Evolutionary conservation across 148 eudicot genomes (phyloP).

Genomic region (Camellia granthamiana): DNA sequence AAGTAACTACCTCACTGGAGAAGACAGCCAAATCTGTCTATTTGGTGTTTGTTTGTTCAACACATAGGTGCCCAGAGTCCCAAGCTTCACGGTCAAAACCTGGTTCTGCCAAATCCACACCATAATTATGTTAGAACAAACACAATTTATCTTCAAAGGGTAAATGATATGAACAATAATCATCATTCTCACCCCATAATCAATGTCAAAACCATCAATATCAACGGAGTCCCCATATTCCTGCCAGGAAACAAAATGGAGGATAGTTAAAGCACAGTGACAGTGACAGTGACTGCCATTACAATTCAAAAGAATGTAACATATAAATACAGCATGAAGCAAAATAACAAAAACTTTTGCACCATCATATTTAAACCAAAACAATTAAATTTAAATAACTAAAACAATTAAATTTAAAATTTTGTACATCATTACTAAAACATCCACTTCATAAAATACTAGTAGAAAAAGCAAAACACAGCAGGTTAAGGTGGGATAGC

Average conservation of each 20-base stretch:
- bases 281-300: neutral
- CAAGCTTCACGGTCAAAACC: conserved; percentile 88
- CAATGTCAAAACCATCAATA: conserved; percentile 87
- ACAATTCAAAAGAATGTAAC: neutral
- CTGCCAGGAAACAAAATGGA: conserved; percentile 32
- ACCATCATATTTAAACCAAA: no score
- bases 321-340: neutral
- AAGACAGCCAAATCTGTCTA: conserved; percentile 92
- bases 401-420: neutral
- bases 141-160: neutral
- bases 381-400: neutral
- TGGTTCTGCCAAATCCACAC: conserved; percentile 54
- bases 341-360: neutral
- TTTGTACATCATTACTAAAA: neutral
- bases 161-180: neutral
- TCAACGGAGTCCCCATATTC: conserved; percentile 81
- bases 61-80: conserved; percentile 78
- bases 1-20: conserved; percentile 76
- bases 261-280: neutral
- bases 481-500: neutral
- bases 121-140: neutral
- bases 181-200: conserved; percentile 75
- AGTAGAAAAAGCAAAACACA: neutral
- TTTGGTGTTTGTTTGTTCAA: conserved; percentile 96
- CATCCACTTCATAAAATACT: neutral